Percentiles rank a stretch among this genome's conserved stretches.
phyloP scores from a whole-genome alignment of 306 rosid genomes.

The Psophocarpus tetragonolobus region DNA sequence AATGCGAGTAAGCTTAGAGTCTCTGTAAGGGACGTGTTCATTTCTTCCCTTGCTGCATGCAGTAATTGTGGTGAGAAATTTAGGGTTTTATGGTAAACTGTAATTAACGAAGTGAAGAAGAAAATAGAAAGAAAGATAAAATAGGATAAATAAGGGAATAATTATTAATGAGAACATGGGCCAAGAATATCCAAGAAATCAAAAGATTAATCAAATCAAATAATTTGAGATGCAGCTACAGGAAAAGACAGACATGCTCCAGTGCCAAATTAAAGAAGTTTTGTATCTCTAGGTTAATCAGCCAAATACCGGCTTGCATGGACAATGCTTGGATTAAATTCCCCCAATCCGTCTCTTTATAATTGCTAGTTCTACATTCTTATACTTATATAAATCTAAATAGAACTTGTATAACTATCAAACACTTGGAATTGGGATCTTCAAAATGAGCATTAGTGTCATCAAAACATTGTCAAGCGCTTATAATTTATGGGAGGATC shows the following conservation, averaged over 20 bases:
- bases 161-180: neutral
- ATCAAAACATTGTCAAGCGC: neutral
- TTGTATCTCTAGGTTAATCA: slow-evolving; percentile 21
- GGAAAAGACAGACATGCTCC: slow-evolving; percentile 8
- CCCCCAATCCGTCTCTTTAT: neutral
- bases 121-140: slow-evolving; percentile 19
- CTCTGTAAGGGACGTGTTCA: slow-evolving; percentile 88
- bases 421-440: neutral
- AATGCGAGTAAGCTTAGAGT: slow-evolving; percentile 89
- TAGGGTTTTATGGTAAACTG: neutral
- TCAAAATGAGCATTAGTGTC: neutral
- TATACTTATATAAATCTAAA: neutral
- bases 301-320: neutral
- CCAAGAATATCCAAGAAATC: neutral
- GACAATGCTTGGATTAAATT: neutral
- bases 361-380: slow-evolving; percentile 2
- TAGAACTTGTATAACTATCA: neutral
- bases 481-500: neutral
- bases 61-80: slow-evolving; percentile 23
- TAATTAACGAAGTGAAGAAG: slow-evolving; percentile 4
- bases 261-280: neutral
- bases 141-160: slow-evolving; percentile 16
- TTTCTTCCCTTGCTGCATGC: slow-evolving; percentile 77
- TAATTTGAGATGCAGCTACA: neutral
- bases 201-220: slow-evolving; percentile 12